Percentiles rank a stretch among this genome's conserved stretches.
Evolutionary conservation across 345 rosid species (phyloP).

Genomic region (Eucalyptus tenuipes): DNA sequence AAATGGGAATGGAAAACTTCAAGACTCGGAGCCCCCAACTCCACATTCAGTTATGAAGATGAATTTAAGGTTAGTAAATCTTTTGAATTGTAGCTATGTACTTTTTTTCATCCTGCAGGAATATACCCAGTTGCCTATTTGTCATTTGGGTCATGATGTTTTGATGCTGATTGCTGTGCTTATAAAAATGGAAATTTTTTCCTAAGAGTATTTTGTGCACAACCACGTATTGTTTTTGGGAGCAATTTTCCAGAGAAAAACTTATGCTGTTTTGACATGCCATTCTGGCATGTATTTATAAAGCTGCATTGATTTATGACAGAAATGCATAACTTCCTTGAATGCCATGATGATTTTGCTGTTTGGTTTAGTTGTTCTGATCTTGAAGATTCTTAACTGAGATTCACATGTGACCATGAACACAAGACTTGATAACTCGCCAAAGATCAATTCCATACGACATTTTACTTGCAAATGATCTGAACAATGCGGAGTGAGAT

Average conservation of each 20-base stretch:
- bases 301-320: background rate
- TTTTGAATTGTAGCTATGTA: background rate
- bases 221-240: background rate
- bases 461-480: background rate
- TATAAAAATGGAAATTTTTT: background rate
- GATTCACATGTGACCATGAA: background rate
- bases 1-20: slow-evolving; percentile 69
- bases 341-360: background rate
- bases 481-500: background rate
- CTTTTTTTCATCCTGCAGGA: background rate
- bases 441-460: background rate
- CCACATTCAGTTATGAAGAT: slow-evolving; percentile 80
- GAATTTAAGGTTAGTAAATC: slow-evolving; percentile 54
- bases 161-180: background rate
- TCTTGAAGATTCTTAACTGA: background rate
- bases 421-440: background rate
- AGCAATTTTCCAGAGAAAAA: background rate
- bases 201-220: background rate
- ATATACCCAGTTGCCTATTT: background rate
- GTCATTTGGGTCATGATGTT: background rate
- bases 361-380: background rate
- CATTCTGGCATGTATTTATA: background rate
- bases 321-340: background rate
- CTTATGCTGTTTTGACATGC: background rate
- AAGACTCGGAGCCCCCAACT: slow-evolving; percentile 95